Conservation (phyloP, 1,139 yeast species). For the Zygosaccharomyces pseudobailii region DNA sequence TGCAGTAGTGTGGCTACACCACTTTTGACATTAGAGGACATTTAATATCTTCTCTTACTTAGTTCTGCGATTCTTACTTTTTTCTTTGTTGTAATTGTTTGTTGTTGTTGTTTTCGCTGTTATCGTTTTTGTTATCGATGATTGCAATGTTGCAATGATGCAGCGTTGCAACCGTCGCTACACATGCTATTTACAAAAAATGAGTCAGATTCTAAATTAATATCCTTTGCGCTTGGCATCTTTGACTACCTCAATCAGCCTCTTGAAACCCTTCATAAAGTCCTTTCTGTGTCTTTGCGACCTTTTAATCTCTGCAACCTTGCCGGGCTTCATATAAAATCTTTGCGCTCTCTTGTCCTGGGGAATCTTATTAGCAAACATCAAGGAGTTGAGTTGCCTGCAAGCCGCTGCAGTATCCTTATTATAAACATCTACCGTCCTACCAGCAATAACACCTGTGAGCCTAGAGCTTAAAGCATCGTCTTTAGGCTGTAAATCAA, state of each 20-base stretch:
- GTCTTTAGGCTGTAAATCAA: constrained; percentile 15
- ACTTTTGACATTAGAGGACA: constrained; percentile 29
- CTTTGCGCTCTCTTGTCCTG: constrained; percentile 38
- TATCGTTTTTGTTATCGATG: neutral
- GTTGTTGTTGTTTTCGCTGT: neutral
- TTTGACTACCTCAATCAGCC: constrained; percentile 43
- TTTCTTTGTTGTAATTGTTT: neutral
- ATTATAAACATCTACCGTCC: constrained; percentile 39
- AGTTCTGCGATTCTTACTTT: neutral
- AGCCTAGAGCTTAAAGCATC: constrained; percentile 31
- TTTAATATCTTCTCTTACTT: neutral
- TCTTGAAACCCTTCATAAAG: constrained; percentile 45
- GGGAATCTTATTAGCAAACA: constrained; percentile 38
- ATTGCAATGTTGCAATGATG: neutral
- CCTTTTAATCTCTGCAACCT: constrained; percentile 40
- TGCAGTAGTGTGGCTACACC: constrained; percentile 56
- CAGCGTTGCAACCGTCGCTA: neutral
- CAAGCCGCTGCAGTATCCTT: constrained; percentile 38
- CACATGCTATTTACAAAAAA: constrained; percentile 7
- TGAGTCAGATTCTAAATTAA: constrained; percentile 17
- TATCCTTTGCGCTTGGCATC: constrained; percentile 54
- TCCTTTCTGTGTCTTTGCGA: constrained; percentile 43
- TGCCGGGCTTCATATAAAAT: constrained; percentile 46
- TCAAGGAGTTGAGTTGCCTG: constrained; percentile 34
- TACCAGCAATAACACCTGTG: constrained; percentile 45